A percentile compares a stretch with the other conserved stretches of the same genome.
Evolutionary conservation across 202 grass and related monocot genomes (phyloP).

Genomic region (Elaeis oleifera): DNA sequence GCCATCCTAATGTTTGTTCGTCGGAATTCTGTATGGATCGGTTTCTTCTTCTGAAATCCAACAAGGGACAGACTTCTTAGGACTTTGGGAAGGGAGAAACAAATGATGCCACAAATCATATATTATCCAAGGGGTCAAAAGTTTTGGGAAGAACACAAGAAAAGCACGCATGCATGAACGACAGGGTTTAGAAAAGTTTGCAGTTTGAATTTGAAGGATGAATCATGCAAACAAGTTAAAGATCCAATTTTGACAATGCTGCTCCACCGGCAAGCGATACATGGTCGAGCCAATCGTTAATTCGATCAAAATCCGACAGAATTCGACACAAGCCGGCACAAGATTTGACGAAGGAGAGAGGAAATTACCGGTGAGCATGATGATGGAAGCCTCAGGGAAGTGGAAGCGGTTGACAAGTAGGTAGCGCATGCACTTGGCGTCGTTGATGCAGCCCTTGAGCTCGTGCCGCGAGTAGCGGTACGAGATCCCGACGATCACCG

Average conservation of each 20-base stretch:
- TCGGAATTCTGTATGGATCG: conserved; percentile 30
- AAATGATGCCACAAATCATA: too few species aligned
- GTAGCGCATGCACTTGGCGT: conserved; percentile 40
- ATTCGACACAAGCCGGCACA: not conserved
- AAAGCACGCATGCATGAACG: too few species aligned
- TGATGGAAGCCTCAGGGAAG: conserved; percentile 27
- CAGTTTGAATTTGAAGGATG: too few species aligned
- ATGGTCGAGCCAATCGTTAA: too few species aligned
- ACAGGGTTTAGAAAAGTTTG: too few species aligned
- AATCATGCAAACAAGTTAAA: too few species aligned
- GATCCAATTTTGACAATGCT: too few species aligned
- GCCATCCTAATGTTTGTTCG: conserved; percentile 35
- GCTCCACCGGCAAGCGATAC: too few species aligned
- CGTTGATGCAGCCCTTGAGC: conserved; percentile 37
- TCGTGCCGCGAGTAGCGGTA: conserved; percentile 23
- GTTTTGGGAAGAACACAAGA: too few species aligned
- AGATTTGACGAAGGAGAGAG: too few species aligned
- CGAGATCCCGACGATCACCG: conserved; percentile 35
- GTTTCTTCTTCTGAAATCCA: conserved; percentile 40
- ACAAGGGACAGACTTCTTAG: conserved; percentile 14
- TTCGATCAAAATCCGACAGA: not conserved
- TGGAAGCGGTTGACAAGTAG: conserved; percentile 27
- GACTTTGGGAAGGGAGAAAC: conserved; percentile 2
- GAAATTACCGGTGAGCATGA: conserved; percentile 38
- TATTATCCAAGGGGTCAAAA: not conserved